phyloP scores from a whole-genome alignment of 768 basidiomycete species.

The Suillus weaverae region DNA sequence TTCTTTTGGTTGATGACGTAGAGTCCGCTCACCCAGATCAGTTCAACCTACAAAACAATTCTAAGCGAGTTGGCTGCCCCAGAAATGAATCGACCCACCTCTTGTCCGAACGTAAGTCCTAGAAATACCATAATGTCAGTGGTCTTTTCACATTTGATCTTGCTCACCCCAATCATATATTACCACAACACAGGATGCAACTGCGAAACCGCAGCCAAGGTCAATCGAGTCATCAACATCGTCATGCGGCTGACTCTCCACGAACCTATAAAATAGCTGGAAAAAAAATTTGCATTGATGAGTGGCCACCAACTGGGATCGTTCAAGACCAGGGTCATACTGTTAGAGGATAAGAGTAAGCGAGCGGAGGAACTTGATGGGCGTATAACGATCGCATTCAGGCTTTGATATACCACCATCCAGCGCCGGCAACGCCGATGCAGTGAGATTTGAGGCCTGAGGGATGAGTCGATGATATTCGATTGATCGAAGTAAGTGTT shows the following conservation, averaged over 20 bases:
- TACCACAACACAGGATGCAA: too few species aligned
- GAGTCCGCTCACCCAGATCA: background rate
- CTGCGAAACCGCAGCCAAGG: background rate
- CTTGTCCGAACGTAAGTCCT: background rate
- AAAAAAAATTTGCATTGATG: background rate
- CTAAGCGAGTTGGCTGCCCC: background rate
- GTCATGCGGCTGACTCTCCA: background rate
- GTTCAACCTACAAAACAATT: background rate
- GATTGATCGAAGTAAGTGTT: too few species aligned
- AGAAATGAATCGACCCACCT: background rate
- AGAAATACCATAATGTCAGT: background rate
- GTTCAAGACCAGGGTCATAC: background rate
- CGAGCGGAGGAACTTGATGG: too few species aligned
- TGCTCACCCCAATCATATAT: background rate
- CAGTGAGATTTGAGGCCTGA: too few species aligned
- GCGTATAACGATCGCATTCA: too few species aligned
- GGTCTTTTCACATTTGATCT: background rate
- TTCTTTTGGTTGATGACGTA: background rate
- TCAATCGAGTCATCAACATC: background rate
- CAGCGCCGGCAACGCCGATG: too few species aligned
- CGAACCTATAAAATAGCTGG: background rate
- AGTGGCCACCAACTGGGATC: background rate
- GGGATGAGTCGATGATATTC: too few species aligned
- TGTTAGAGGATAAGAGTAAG: too few species aligned
- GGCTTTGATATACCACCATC: too few species aligned